phyloP scores from a whole-genome alignment of 2,329 filamentous ascomycete species.

The Aspergillus felis region DNA sequence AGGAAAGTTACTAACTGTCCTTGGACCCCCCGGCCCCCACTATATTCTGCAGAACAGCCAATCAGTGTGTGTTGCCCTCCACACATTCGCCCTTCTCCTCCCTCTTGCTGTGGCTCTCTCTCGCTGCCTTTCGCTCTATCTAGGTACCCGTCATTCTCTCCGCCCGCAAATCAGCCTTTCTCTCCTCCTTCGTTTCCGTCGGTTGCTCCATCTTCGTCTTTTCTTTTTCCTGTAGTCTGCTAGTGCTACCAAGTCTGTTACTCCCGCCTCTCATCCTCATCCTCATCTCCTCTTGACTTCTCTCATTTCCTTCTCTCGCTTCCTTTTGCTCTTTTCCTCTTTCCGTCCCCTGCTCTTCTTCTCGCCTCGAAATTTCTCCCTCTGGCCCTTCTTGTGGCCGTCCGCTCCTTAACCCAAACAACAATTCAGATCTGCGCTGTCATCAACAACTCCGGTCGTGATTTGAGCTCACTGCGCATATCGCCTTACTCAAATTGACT shows the following conservation, averaged over 20 bases:
- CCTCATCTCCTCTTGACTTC: conserved; percentile 5
- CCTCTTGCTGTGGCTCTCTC: conserved; percentile 5
- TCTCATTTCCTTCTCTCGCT: conserved; percentile 8
- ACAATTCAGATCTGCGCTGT: conserved; percentile 8
- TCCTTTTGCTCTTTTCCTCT: conserved; percentile 8
- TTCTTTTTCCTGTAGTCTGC: conserved; percentile 8
- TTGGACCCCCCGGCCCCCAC: neutral
- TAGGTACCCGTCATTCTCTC: conserved; percentile 9
- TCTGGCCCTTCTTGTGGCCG: conserved; percentile 33
- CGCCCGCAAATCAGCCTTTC: conserved; percentile 8
- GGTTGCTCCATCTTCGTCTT: conserved; percentile 13
- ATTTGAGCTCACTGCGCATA: conserved; percentile 3
- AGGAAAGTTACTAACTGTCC: conserved; percentile 1
- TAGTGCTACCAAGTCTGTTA: conserved; percentile 5
- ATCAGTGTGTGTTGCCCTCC: conserved; percentile 11
- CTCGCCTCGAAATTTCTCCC: conserved; percentile 8
- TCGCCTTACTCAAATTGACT: neutral
- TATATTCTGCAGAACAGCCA: conserved; percentile 1
- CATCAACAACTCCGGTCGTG: conserved; percentile 3
- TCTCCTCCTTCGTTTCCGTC: conserved; percentile 13
- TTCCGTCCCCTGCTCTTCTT: conserved; percentile 7
- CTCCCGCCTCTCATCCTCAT: conserved; percentile 10
- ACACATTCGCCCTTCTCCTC: conserved; percentile 10
- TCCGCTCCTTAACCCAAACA: conserved; percentile 33
- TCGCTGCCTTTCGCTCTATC: conserved; percentile 10